phyloP scores from a whole-genome alignment of 805 yeast species.

The Saturnispora galanensis region DNA sequence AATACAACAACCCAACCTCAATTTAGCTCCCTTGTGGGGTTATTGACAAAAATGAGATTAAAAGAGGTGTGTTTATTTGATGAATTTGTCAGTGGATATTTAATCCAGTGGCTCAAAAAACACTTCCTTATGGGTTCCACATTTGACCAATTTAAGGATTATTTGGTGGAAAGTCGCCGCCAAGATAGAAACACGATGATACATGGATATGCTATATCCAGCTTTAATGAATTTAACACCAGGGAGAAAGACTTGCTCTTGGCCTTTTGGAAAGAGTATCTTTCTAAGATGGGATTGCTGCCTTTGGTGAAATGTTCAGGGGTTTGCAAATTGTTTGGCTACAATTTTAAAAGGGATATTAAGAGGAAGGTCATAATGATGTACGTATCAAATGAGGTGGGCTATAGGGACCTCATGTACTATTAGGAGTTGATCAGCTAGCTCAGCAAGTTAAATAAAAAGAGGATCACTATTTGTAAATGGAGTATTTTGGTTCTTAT shows the following conservation, averaged over 20 bases:
- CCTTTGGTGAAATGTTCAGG: constrained; percentile 6
- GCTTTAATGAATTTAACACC: constrained; percentile 16
- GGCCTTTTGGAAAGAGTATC: constrained; percentile 19
- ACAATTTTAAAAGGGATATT: constrained; percentile 17
- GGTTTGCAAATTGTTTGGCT: constrained; percentile 19
- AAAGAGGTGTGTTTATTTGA: constrained; percentile 17
- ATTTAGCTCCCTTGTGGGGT: constrained; percentile 5
- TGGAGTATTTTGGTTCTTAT: too few relatives aligned
- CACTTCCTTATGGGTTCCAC: constrained; percentile 18
- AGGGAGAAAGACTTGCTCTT: constrained; percentile 15
- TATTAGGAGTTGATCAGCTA: constrained; percentile 4
- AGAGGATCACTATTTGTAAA: neutral
- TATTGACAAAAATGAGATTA: constrained; percentile 9
- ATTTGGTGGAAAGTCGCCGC: constrained; percentile 14
- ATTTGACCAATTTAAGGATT: constrained; percentile 15
- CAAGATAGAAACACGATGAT: constrained; percentile 16
- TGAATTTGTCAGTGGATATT: constrained; percentile 15
- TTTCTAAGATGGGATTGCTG: constrained; percentile 9
- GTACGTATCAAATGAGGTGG: constrained; percentile 14
- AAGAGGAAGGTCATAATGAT: constrained; percentile 15
- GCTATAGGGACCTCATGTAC: constrained; percentile 18
- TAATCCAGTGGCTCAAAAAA: constrained; percentile 17
- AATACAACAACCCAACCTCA: constrained; percentile 15
- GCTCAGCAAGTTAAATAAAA: too few relatives aligned
- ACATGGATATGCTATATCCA: constrained; percentile 12